phyloP scores from a whole-genome alignment of 1,284 basidiomycete species.

The Microbotryum violaceum region DNA sequence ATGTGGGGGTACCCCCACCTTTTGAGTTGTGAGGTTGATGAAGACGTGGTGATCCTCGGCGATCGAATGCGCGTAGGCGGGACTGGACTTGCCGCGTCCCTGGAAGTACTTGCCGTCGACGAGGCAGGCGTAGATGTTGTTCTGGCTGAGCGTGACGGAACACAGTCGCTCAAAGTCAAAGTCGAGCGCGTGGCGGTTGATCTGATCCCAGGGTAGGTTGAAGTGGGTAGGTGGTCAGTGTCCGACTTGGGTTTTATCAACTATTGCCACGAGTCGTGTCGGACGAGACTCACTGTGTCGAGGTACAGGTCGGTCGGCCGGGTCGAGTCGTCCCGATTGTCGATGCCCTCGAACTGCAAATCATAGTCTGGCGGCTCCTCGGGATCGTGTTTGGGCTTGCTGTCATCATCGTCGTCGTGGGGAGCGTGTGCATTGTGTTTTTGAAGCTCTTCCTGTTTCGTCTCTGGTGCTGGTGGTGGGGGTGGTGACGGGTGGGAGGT shows the following conservation, averaged over 20 bases:
- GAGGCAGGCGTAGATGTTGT: slow-evolving; percentile 95
- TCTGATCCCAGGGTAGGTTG: slow-evolving; percentile 46
- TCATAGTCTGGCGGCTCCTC: slow-evolving; percentile 22
- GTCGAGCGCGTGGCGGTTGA: slow-evolving; percentile 80
- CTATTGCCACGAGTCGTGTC: no score
- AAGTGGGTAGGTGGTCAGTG: background rate
- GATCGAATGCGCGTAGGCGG: slow-evolving; percentile 94
- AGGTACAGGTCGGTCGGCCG: slow-evolving; percentile 71
- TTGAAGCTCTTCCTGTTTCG: background rate
- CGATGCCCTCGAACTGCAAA: slow-evolving; percentile 42
- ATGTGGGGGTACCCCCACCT: slow-evolving; percentile 50
- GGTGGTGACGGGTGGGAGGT: background rate
- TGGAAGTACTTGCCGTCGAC: slow-evolving; percentile 99
- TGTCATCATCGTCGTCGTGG: background rate
- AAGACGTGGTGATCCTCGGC: slow-evolving; percentile 98
- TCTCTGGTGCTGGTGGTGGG: background rate
- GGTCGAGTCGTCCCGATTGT: background rate
- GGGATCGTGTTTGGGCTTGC: slow-evolving; percentile 40
- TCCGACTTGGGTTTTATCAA: no score
- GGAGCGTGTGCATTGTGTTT: background rate
- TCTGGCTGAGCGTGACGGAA: slow-evolving; percentile 89
- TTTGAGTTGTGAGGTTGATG: slow-evolving; percentile 86
- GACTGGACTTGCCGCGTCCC: slow-evolving; percentile 83
- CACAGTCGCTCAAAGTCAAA: slow-evolving; percentile 99
- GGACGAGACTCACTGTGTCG: slow-evolving; percentile 63